Base-by-base conservation (phyloP, 1,284 basidiomycete species). In the Xanthoconium separans region DNA sequence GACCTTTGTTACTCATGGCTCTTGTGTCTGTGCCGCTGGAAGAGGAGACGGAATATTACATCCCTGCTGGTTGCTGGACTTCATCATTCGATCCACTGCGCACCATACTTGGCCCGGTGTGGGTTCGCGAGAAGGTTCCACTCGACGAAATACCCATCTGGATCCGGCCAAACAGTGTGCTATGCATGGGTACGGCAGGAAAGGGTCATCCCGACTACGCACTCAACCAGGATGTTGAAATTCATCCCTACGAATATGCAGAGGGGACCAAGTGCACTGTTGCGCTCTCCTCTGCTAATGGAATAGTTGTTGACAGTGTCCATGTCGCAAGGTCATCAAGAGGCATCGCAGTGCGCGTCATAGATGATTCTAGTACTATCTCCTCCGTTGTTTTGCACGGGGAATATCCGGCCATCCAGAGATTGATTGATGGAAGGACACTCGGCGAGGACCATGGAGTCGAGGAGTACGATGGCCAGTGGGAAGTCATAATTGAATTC, bases 201-300 rank as follows among this genome's bases (percentile, higher is more conserved):
- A 27, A 27, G 27, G 27, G 27, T 27, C 27, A 5, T 27, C 27
- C 27, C 7, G 27, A 27, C 6, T 27, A 6, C 27, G 27, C 27
- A 27, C 82, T 83, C 51, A 73, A 74, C 50, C 69, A 30, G 31
- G 58, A 55, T 36, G 16, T 61, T 8, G 61, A 61, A 41, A 36
- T 77, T 55, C 72, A 73, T 20, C 58, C 87, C 34, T 79, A 84
- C 41, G 60, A 62, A 27, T 57, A 46, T 40, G 53, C 39, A 24
- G 57, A 62, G 57, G 60, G 57, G 31, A 49, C 43, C 2, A 33
- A 57, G 31, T 48, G 50, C 34, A 51, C 34, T 15, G 40, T 64
- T 30, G 43, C 43, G 42, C 60, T 62, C 34, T 58, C 60, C 6
- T 50, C 54, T 12, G 10, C 37, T n/a, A 46, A 44, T 45, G 62